A percentile compares a stretch with the other conserved stretches of the same genome.
Conservation (phyloP, 2,329 filamentous ascomycete genomes). For the Calonectria fujianensis region DNA sequence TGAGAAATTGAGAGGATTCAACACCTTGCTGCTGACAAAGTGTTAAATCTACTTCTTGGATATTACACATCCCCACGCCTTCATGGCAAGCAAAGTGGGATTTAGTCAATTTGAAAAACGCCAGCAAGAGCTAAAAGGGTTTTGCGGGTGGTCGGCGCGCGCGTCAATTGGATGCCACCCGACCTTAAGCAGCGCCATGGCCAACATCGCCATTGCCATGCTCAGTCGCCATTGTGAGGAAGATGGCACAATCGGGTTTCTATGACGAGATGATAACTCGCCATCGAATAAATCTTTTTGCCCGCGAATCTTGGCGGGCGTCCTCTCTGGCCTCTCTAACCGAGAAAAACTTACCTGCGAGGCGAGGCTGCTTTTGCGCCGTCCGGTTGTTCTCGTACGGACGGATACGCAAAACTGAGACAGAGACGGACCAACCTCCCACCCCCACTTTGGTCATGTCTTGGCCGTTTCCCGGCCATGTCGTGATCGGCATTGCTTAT, state of each 20-base stretch:
- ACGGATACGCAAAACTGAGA: not conserved
- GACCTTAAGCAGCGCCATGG: constrained; percentile 31
- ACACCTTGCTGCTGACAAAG: not conserved
- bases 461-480: constrained; percentile 47
- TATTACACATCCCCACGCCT: constrained; percentile 4
- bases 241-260: constrained; percentile 48
- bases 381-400: not conserved
- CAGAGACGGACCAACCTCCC: constrained; percentile 27
- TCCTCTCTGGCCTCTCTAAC: constrained; percentile 1
- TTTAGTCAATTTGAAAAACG: not conserved
- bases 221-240: constrained; percentile 43
- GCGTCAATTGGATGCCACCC: constrained; percentile 39
- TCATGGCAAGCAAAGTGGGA: not conserved
- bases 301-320: not conserved
- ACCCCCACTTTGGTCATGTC: constrained; percentile 47
- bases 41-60: not conserved
- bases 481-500: constrained; percentile 52
- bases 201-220: constrained; percentile 39
- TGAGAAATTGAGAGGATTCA: not conserved
- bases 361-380: not conserved
- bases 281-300: constrained; percentile 26
- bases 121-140: constrained; percentile 3
- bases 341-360: constrained; percentile 35
- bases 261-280: constrained; percentile 36
- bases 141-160: constrained; percentile 32